phyloP scores from a whole-genome alignment of 2,329 filamentous ascomycete species.

The Hypoxylon rubiginosum region DNA sequence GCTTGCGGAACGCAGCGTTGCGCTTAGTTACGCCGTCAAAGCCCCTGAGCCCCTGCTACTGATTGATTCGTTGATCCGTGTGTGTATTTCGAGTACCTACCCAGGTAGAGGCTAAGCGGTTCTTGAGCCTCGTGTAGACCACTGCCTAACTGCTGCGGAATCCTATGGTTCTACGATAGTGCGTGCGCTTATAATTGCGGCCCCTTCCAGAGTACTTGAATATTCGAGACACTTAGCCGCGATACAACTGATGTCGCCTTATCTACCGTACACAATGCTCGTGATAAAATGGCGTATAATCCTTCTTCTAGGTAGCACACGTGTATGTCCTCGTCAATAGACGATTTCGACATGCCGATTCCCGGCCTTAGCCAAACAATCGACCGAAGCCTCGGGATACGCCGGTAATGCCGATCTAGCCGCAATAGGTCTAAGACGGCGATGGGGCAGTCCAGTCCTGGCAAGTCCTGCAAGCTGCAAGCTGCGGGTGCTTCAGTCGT shows the following conservation, averaged over 20 bases:
- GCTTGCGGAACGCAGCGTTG: background rate
- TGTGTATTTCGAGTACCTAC: background rate
- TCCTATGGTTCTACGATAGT: slow-evolving; percentile 11
- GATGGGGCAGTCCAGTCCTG: slow-evolving; percentile 1
- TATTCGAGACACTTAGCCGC: no score
- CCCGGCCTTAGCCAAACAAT: slow-evolving; percentile 5
- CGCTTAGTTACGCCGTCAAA: background rate
- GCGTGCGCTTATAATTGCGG: slow-evolving; percentile 5
- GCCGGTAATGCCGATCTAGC: slow-evolving; percentile 21
- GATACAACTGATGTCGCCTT: no score
- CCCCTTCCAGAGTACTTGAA: background rate
- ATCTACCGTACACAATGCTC: background rate
- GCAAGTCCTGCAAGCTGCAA: slow-evolving; percentile 27
- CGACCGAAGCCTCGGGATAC: slow-evolving; percentile 34
- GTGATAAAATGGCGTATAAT: background rate
- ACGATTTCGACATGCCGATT: background rate
- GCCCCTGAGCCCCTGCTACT: background rate
- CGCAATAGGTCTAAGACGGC: slow-evolving; percentile 21
- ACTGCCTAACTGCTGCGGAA: slow-evolving; percentile 1
- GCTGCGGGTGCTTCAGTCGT: slow-evolving; percentile 32
- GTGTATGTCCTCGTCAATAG: background rate
- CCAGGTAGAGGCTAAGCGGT: slow-evolving; percentile 10
- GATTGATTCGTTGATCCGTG: background rate
- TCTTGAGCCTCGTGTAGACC: slow-evolving; percentile 28
- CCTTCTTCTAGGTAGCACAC: background rate